These are phyloP conservation scores for Monosporascus cannonballus DNA, from an alignment of 2,329 filamentous ascomycete genomes.

Conservation along the genomic window DNA sequence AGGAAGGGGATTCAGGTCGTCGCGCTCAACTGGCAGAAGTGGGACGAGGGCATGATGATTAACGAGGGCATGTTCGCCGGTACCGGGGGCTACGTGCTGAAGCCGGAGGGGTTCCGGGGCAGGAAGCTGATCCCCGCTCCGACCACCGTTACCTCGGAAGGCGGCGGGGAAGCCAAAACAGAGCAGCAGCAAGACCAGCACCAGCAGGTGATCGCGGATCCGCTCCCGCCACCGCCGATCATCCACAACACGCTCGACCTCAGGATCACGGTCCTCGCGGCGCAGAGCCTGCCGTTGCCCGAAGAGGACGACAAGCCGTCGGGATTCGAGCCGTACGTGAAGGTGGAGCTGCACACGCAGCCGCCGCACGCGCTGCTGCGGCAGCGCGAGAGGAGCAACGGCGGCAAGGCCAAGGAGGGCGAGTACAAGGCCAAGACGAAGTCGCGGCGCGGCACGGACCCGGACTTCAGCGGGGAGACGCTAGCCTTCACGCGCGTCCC, in stretches of 20 bases:
- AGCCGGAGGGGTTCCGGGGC: constrained; percentile 58
- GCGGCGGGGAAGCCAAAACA: constrained; percentile 25
- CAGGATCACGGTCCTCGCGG: constrained; percentile 67
- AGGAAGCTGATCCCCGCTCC: constrained; percentile 18
- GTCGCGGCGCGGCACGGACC: constrained; percentile 50
- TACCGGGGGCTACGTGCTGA: constrained; percentile 78
- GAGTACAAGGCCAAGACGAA: constrained; percentile 55
- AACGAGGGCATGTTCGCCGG: constrained; percentile 89
- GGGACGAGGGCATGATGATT: constrained; percentile 91
- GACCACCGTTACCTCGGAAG: background rate
- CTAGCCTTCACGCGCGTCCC: constrained; percentile 50
- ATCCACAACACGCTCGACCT: constrained; percentile 59
- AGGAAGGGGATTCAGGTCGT: constrained; percentile 84
- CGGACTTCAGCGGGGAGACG: constrained; percentile 56
- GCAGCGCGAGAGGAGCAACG: constrained; percentile 24
- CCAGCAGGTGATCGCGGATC: constrained; percentile 2
- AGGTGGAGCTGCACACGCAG: constrained; percentile 78
- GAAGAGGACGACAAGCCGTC: constrained; percentile 40
- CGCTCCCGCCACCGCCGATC: constrained; percentile 27
- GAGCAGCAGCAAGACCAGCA: background rate
- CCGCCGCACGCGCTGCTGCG: constrained; percentile 21
- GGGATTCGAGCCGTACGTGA: constrained; percentile 73
- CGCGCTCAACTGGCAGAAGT: constrained; percentile 88
- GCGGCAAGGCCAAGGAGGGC: constrained; percentile 49
- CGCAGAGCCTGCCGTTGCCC: constrained; percentile 67